These are phyloP conservation scores for Rachicladosporium sp. DNA, from an alignment of 2,329 filamentous ascomycete genomes.

Conservation along the genomic window DNA sequence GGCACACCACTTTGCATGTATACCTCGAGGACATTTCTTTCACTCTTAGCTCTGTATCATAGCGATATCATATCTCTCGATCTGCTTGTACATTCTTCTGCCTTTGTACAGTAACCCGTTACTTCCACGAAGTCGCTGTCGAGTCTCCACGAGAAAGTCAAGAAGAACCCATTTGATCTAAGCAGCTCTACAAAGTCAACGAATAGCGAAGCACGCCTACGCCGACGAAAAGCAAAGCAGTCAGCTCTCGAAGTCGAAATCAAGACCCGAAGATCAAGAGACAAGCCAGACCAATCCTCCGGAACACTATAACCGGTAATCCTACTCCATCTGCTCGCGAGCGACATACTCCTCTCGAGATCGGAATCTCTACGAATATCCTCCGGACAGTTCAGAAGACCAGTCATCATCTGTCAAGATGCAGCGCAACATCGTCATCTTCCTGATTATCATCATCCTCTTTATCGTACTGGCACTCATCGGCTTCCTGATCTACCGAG, in stretches of 20 bases:
- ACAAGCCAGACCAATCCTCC: not conserved
- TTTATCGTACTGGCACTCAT: slow-evolving; percentile 35
- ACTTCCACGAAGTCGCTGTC: not conserved
- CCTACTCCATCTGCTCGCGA: not conserved
- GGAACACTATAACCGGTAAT: no score
- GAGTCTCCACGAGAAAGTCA: not conserved
- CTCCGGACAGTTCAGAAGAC: slow-evolving; percentile 1
- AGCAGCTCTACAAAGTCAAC: no score
- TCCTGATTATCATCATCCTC: slow-evolving; percentile 41
- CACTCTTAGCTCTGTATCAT: no score
- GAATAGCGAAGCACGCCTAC: no score
- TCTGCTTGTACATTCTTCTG: slow-evolving; percentile 2
- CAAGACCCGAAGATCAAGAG: not conserved
- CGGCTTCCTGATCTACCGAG: slow-evolving; percentile 38
- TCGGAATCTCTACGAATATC: slow-evolving; percentile 1
- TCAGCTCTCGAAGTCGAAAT: not conserved
- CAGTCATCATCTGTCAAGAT: slow-evolving; percentile 21
- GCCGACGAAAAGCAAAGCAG: no score
- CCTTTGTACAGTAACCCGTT: not conserved
- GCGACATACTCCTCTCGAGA: slow-evolving; percentile 2
- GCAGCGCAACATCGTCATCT: slow-evolving; percentile 41
- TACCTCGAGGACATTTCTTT: no score
- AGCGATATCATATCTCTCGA: not conserved
- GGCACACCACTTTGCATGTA: not conserved
- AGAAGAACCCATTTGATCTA: no score